Base-by-base conservation (phyloP, 768 basidiomycete species). In the Mycena rebaudengoi region DNA sequence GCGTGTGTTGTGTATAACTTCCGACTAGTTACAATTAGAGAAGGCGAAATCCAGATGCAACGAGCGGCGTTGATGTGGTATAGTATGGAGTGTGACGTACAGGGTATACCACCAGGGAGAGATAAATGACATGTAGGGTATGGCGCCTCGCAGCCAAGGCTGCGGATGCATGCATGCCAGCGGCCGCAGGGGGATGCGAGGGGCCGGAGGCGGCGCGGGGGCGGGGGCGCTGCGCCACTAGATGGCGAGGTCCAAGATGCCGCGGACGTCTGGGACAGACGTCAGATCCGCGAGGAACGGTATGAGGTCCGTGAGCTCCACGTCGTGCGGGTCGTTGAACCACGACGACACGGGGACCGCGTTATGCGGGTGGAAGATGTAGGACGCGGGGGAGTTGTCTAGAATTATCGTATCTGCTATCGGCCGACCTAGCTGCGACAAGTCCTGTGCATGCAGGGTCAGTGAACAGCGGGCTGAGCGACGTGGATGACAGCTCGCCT, bases 291-390 rank as follows among this genome's bases (percentile, higher is more conserved):
- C 81, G 65, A 99, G 85, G 86, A 99, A 99, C 28, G 96, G 95
- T 58, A 96, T 90, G 52, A 99, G 82, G 78, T 99, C 97, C 39
- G 94, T 98, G 67, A 99, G 85, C 76, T 99, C 97, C 46, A 96
- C 97, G 74, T 99, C 97, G 71, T 98, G 97, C 11, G 96, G 96
- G 78, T 96, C 96, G 76, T 98, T 99, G 83, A 99, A 99, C 98
- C 98, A 99, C 60, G 94, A 96, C 41, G 97, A 98, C 64, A 99
- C 96, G 13, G 98, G 98, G 5, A 99, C 97, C 37, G 98, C 98
- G 75, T 99, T 99, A 81, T 98, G 96, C 16, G 96, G 96, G 74
- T 99, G 97, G 86, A 99, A 99, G 63, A 99, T 97, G 78, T 99
- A 99, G 13, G 95, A 98, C 13, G 98, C 98, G 16, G 98, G 98